phyloP scores from a whole-genome alignment of 148 eudicot species.

The Chenopodium quinoa region DNA sequence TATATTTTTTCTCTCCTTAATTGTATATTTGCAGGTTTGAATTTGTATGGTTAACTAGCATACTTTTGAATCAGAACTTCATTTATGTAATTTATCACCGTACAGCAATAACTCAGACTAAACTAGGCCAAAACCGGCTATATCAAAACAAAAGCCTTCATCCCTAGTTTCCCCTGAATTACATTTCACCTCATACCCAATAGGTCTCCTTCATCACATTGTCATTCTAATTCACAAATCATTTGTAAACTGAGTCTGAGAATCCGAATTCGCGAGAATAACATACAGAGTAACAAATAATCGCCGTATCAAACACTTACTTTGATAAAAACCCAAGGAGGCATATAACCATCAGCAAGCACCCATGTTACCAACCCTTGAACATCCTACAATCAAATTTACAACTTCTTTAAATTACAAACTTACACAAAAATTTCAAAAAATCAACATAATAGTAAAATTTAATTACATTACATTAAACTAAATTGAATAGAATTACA shows the following conservation, averaged over 20 bases:
- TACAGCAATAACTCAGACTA: no score
- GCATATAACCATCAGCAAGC: conserved; percentile 92
- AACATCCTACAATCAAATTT: conserved; percentile 58
- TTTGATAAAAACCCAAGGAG: conserved; percentile 85
- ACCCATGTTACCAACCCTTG: conserved; percentile 96
- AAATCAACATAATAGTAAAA: not conserved
- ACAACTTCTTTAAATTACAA: not conserved
- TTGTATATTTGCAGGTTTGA: no score
- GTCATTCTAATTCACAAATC: not conserved
- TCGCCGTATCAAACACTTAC: conserved; percentile 28
- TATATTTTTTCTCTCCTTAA: no score
- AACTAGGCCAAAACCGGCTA: no score
- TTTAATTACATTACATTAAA: not conserved
- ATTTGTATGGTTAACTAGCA: no score
- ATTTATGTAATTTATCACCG: no score
- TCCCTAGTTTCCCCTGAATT: not conserved
- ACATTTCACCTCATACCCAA: not conserved
- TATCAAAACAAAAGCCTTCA: not conserved
- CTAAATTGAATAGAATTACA: no score
- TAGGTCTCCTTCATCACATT: not conserved
- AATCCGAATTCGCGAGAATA: not conserved
- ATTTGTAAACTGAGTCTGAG: not conserved
- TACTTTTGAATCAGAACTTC: no score
- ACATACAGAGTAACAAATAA: not conserved
- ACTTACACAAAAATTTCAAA: not conserved